Base-by-base conservation (phyloP, 306 rosid species). In the Castanea crenata region DNA sequence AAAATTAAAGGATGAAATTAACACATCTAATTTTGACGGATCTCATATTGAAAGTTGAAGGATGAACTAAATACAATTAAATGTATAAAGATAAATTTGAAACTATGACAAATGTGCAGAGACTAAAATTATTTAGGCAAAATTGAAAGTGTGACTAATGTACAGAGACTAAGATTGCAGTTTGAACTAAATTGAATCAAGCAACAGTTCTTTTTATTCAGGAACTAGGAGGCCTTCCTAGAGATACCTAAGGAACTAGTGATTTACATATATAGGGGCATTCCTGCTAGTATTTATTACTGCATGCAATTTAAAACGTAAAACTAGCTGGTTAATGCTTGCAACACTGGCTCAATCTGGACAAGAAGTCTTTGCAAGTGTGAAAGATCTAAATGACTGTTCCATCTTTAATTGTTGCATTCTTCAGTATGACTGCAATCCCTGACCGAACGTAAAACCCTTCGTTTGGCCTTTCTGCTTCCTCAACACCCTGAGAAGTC, bases 361-460 rank as follows among this genome's bases (percentile, higher is more conserved):
- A 51, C 16, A 78, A 7, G 25, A 61, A 31, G 19, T 25, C 32
- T 6, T 4, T 11, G 38, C 64, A 58, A 20, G 41, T 4, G 63
- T 72, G 19, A 23, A 14, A 69, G 70, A 70, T 85, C 89, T 81
- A 94, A 59, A 94, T 82, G 15, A 92, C 73, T 25, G 91, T 89
- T 84, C 94, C 94, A 71, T 92, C 98, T 85, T 87, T 88, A 41
- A 94, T 88, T 16, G 91, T 92, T 56, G 97, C 96, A 74, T 94
- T 89, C 91, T 94, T 94, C 83, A 91, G 54, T 13, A 87, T 89
- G 62, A 83, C 69, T 0, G 94, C 88, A 79, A 94, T 89, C 63
- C 98, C 98, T 0, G 94, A 89, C 81, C 94, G 81, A 3, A 91
- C 87, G 86, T 89, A 89, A 55, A 94, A 94, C 67, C 97, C 98